Evolutionary conservation across 1,139 yeast genomes (phyloP), one percentile per base, ranked within the genome.

Genomic region (Candida anutae): DNA sequence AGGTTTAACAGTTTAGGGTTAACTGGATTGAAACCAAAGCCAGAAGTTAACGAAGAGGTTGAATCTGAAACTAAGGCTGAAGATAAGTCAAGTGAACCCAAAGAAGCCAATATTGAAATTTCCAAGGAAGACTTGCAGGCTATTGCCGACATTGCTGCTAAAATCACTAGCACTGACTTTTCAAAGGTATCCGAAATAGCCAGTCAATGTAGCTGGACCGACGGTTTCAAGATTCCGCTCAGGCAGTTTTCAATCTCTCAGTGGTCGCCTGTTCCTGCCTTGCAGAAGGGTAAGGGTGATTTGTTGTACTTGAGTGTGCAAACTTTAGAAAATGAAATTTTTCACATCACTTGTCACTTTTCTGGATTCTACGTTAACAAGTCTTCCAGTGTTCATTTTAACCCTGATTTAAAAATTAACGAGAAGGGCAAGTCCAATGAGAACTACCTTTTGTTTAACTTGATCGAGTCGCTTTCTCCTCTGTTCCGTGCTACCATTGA

Each of bases 251-350:
- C 67, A 30, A 50, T 85, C 27, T 82, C 95, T n/a, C 74, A 75
- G 33, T 88, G 95, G 93, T 78, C 84, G 38, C 93, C 94, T 9
- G 85, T 80, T 13, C 87, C 94, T n/a, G 62, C 76, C 5, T 61
- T 68, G 26, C 77, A 70, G 47, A 59, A 61, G 33, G 38, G 68
- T 17, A 72, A 69, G 47, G 98, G 97, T 16, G 95, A 88, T 48
- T 63, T 88, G 45, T 62, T 81, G 34, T 90, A 90, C 53, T 62
- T 90, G 43, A 73, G 74, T 30, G 65, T 75, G 27, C 79, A 74
- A 45, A 83, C 96, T 22, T 62, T 82, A 39, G 97, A 90, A 54
- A 81, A 81, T 40, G 94, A 84, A 47, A 69, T 72, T 14, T 70
- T 67, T 52, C 81, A 83, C 46, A 73, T 90, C 43, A 85, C 96